Conservation (phyloP, 1,139 yeast genomes). For the Kodamaea ohmeri region DNA sequence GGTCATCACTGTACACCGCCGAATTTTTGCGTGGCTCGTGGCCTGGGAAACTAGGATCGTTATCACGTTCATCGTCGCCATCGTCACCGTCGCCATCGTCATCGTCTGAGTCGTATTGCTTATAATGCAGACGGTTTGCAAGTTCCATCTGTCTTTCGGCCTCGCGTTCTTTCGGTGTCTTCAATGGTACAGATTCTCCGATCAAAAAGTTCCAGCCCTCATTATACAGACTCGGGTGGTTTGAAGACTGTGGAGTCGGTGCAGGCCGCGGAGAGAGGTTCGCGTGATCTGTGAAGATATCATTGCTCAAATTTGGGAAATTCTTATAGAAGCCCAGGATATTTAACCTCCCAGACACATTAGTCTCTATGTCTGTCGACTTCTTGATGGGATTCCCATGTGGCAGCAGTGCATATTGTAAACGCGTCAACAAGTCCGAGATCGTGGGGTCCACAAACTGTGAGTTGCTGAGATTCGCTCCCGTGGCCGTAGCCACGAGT, state of each 20-base stretch:
- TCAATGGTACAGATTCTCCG: constrained; percentile 24
- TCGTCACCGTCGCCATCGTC: constrained; percentile 11
- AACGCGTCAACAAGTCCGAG: constrained; percentile 46
- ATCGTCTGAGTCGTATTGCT: constrained; percentile 11
- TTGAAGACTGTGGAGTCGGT: constrained; percentile 5
- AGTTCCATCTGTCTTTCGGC: constrained; percentile 4
- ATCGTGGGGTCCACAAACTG: constrained; percentile 51
- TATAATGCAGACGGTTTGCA: neutral
- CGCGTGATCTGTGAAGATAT: constrained; percentile 28
- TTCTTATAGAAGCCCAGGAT: constrained; percentile 42
- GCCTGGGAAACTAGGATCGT: constrained; percentile 7
- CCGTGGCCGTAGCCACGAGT: constrained; percentile 43
- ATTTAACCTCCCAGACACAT: constrained; percentile 44
- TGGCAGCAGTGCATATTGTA: constrained; percentile 55
- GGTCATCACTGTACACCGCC: constrained; percentile 15
- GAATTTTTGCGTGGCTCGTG: constrained; percentile 11
- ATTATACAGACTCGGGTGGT: constrained; percentile 21
- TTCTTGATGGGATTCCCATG: constrained; percentile 47
- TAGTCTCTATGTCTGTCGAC: constrained; percentile 35
- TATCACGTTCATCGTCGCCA: constrained; percentile 13
- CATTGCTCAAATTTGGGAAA: constrained; percentile 45
- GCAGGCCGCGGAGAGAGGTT: constrained; percentile 6
- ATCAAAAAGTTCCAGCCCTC: constrained; percentile 39
- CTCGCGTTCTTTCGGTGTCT: constrained; percentile 12
- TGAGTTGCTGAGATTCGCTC: constrained; percentile 26